Conservation (phyloP, 805 yeast genomes). For the Crinitomyces ghanaensis region DNA sequence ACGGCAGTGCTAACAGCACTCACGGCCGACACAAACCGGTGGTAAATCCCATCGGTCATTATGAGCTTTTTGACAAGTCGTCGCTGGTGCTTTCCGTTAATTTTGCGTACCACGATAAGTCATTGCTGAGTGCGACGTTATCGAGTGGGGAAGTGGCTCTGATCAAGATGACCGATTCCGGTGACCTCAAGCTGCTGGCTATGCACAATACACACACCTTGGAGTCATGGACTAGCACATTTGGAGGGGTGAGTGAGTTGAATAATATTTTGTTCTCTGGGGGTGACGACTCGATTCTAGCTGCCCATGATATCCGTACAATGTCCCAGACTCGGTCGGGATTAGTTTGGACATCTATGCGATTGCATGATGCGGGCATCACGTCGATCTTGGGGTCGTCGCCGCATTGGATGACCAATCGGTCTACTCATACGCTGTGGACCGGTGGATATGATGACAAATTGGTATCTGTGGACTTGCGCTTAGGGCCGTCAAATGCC, state of each 20-base stretch:
- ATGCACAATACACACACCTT: conserved; percentile 42
- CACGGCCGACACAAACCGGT: too few species aligned
- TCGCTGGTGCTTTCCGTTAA: conserved; percentile 54
- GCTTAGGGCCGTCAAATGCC: conserved; percentile 36
- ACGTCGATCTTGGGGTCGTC: conserved; percentile 58
- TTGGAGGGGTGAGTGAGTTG: conserved; percentile 34
- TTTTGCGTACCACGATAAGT: conserved; percentile 36
- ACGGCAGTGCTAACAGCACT: too few species aligned
- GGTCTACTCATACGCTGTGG: conserved; percentile 42
- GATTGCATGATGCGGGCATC: conserved; percentile 84
- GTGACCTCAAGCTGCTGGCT: conserved; percentile 18
- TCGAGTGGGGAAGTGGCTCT: conserved; percentile 55
- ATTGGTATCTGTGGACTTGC: conserved; percentile 55
- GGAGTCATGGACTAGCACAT: conserved; percentile 84
- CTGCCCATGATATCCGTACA: conserved; percentile 56
- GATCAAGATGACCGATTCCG: conserved; percentile 24
- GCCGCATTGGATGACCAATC: conserved; percentile 32
- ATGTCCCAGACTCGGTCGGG: conserved; percentile 18
- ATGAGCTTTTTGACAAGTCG: conserved; percentile 38
- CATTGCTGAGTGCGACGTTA: conserved; percentile 42
- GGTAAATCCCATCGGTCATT: conserved; percentile 17
- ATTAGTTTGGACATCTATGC: conserved; percentile 23
- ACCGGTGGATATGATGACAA: conserved; percentile 91
- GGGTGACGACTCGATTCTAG: conserved; percentile 75
- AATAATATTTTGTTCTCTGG: conserved; percentile 56